phyloP scores from a whole-genome alignment of 192 early-diverging fungal genomes.

The Coemansia sp. region DNA sequence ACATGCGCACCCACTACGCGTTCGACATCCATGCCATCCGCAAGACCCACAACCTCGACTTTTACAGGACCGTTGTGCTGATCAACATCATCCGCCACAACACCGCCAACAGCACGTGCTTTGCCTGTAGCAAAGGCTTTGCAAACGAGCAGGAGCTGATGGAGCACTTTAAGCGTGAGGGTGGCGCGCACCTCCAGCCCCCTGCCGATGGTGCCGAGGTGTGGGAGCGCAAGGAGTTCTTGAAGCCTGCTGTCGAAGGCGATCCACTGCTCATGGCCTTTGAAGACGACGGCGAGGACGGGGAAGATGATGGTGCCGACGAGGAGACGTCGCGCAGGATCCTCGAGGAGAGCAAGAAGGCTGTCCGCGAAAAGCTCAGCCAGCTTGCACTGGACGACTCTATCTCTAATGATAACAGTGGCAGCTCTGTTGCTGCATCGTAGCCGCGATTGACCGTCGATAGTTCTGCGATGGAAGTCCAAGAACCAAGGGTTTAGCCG shows the following conservation, averaged over 20 bases:
- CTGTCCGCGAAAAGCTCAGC: conserved; percentile 35
- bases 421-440: not conserved
- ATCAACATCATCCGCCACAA: conserved; percentile 84
- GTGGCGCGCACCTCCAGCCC: conserved; percentile 58
- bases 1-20: conserved; percentile 72
- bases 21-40: conserved; percentile 73
- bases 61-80: conserved; percentile 79
- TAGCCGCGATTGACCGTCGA: too few species aligned
- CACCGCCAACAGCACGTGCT: conserved; percentile 65
- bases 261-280: conserved; percentile 82
- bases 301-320: conserved; percentile 22
- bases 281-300: conserved; percentile 52
- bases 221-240: conserved; percentile 74
- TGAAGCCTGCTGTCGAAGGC: conserved; percentile 80
- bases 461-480: too few species aligned
- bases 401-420: not conserved
- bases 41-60: conserved; percentile 61
- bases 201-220: conserved; percentile 52
- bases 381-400: conserved; percentile 16
- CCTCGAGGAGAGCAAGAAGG: conserved; percentile 39
- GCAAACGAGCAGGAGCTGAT: conserved; percentile 52
- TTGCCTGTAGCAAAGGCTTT: conserved; percentile 63
- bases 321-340: conserved; percentile 31
- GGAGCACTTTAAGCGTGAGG: conserved; percentile 63
- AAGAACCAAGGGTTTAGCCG: too few species aligned